These are phyloP conservation scores for Neonectria punicea DNA, from an alignment of 2,329 filamentous ascomycete species.

Conservation along the genomic window DNA sequence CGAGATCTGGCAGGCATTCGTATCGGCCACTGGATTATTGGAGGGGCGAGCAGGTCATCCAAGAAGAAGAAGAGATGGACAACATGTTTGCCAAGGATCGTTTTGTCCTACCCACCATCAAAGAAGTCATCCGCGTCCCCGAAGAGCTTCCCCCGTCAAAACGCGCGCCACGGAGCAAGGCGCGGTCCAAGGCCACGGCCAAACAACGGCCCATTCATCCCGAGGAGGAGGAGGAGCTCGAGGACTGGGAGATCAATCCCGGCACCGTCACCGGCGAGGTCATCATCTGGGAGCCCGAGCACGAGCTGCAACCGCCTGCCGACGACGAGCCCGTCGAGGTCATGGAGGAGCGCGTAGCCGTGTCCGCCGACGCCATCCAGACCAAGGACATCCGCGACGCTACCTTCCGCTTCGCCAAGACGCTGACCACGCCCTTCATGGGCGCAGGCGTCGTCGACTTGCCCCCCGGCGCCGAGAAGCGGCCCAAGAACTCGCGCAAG, in stretches of 20 bases:
- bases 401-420: slow-evolving; percentile 89
- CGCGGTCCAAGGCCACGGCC: slow-evolving; percentile 45
- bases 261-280: slow-evolving; percentile 73
- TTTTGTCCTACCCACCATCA: slow-evolving; percentile 76
- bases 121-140: slow-evolving; percentile 77
- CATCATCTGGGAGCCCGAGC: slow-evolving; percentile 69
- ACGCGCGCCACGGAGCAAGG: slow-evolving; percentile 41
- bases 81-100: slow-evolving; percentile 55
- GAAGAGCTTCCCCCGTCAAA: slow-evolving; percentile 63
- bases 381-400: slow-evolving; percentile 70
- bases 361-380: slow-evolving; percentile 65
- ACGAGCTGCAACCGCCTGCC: slow-evolving; percentile 63
- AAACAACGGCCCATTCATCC: slow-evolving; percentile 53
- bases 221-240: slow-evolving; percentile 66
- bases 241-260: slow-evolving; percentile 77
- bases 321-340: slow-evolving; percentile 66
- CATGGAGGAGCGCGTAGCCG: slow-evolving; percentile 65
- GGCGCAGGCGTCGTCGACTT: slow-evolving; percentile 91
- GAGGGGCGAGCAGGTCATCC: slow-evolving; percentile 84
- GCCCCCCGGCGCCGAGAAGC: slow-evolving; percentile 84
- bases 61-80: slow-evolving; percentile 67
- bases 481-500: slow-evolving; percentile 89
- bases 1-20: slow-evolving; percentile 81
- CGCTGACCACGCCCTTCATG: slow-evolving; percentile 85
- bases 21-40: slow-evolving; percentile 85